Percentiles rank a stretch among this genome's conserved stretches.
These are phyloP conservation scores for Clarireedia paspali DNA, from an alignment of 2,329 filamentous ascomycete genomes.

Conservation along the genomic window DNA sequence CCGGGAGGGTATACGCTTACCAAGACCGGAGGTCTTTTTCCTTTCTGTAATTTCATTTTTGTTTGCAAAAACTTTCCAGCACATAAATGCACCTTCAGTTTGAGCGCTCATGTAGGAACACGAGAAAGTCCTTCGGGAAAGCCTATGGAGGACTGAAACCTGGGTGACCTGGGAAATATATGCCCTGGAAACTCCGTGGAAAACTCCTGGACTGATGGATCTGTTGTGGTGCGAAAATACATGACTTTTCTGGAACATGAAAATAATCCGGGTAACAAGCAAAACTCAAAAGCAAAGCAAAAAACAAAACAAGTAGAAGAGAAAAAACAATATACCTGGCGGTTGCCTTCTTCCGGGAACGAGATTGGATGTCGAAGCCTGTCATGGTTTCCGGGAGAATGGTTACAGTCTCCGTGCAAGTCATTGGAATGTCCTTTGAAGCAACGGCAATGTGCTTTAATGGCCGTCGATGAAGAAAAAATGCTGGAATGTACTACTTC, in stretches of 20 bases:
- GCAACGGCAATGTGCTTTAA: conserved; percentile 10
- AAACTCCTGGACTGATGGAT: conserved; percentile 7
- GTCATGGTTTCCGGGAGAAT: conserved; percentile 28
- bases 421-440: conserved; percentile 22
- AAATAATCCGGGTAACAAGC: conserved; percentile 6
- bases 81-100: neutral
- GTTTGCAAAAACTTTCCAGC: neutral
- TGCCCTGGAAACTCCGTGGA: conserved; percentile 6
- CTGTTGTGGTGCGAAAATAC: conserved; percentile 18
- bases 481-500: conserved; percentile 10
- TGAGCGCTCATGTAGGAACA: conserved; percentile 1
- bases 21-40: conserved; percentile 7
- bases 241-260: conserved; percentile 25
- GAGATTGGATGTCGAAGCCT: conserved; percentile 23
- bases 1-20: conserved; percentile 7
- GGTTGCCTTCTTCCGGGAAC: conserved; percentile 26
- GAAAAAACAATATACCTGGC: conserved; percentile 29
- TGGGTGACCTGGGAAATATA: neutral
- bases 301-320: conserved; percentile 10
- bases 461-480: neutral
- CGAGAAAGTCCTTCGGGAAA: conserved; percentile 1
- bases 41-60: conserved; percentile 3
- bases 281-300: conserved; percentile 17
- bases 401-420: conserved; percentile 27
- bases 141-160: neutral